Evolutionary conservation across 2,329 filamentous ascomycete genomes (phyloP).

Genomic region (Fusarium chuoi): DNA sequence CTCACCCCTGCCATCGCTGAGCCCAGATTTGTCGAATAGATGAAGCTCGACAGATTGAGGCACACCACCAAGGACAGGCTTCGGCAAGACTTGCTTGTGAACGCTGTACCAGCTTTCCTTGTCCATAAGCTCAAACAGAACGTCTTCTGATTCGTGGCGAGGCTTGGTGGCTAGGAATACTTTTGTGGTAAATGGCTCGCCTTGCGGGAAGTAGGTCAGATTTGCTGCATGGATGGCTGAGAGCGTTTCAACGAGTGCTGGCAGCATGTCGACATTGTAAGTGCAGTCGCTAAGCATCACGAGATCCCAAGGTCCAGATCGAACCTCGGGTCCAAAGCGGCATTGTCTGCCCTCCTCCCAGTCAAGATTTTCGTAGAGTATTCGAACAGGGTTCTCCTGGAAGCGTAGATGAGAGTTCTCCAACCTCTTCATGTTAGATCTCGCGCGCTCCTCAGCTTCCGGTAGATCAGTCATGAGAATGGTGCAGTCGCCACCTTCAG

Average conservation of each 20-base stretch:
- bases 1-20: slow-evolving; percentile 32
- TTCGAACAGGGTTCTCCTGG: slow-evolving; percentile 33
- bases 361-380: slow-evolving; percentile 66
- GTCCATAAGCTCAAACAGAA: slow-evolving; percentile 59
- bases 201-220: slow-evolving; percentile 26
- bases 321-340: slow-evolving; percentile 54
- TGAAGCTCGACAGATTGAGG: slow-evolving; percentile 63
- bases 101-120: slow-evolving; percentile 56
- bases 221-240: slow-evolving; percentile 58
- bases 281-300: slow-evolving; percentile 69
- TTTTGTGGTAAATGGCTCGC: slow-evolving; percentile 47
- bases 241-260: slow-evolving; percentile 64
- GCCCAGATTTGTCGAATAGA: slow-evolving; percentile 55
- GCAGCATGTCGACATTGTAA: slow-evolving; percentile 67
- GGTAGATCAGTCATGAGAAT: slow-evolving; percentile 66
- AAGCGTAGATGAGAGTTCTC: slow-evolving; percentile 26
- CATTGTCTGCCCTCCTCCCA: slow-evolving; percentile 64
- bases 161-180: slow-evolving; percentile 67
- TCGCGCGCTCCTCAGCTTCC: slow-evolving; percentile 62
- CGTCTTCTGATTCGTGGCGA: slow-evolving; percentile 63
- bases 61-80: slow-evolving; percentile 59
- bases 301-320: slow-evolving; percentile 60
- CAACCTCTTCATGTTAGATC: slow-evolving; percentile 57
- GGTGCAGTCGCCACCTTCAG: slow-evolving; percentile 38
- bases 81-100: slow-evolving; percentile 54